Evolutionary conservation across 331 rosid genomes (phyloP).

Genomic region (Malus hybrid): DNA sequence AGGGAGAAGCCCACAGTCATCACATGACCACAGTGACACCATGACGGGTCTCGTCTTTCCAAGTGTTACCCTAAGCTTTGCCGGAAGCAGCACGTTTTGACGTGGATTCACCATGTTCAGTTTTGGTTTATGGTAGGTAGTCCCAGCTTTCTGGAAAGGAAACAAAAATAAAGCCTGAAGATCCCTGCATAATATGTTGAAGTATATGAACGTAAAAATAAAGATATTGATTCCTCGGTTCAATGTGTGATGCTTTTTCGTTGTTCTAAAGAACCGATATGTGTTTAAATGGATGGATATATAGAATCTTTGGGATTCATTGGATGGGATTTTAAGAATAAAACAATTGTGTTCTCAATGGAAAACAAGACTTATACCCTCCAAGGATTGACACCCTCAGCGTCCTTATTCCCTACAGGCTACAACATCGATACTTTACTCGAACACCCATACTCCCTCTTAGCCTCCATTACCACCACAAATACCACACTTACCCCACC

Average conservation of each 20-base stretch:
- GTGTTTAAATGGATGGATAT: not conserved
- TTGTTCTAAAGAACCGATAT: not conserved
- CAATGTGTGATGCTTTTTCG: not conserved
- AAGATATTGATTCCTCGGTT: not conserved
- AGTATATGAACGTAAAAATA: not conserved
- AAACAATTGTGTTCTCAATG: too few species aligned
- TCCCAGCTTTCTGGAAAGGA: conserved; percentile 7
- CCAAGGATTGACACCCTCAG: not conserved
- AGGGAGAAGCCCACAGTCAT: conserved; percentile 95
- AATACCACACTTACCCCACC: not conserved
- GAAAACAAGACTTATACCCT: not conserved
- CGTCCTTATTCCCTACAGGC: too few species aligned
- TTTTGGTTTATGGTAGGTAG: conserved; percentile 22
- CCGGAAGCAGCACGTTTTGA: conserved; percentile 12
- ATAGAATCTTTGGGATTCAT: not conserved
- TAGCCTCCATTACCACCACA: not conserved
- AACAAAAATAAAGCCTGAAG: not conserved
- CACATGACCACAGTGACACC: conserved; percentile 40
- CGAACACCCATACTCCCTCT: too few species aligned
- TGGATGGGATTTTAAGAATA: not conserved
- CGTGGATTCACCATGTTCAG: conserved; percentile 6
- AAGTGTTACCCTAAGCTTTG: not conserved
- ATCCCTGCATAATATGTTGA: conserved; percentile 7
- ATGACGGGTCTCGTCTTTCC: not conserved
- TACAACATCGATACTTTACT: too few species aligned